These are phyloP conservation scores for Lophiostoma macrostomum DNA, from an alignment of 495 filamentous ascomycete genomes.

Conservation along the genomic window DNA sequence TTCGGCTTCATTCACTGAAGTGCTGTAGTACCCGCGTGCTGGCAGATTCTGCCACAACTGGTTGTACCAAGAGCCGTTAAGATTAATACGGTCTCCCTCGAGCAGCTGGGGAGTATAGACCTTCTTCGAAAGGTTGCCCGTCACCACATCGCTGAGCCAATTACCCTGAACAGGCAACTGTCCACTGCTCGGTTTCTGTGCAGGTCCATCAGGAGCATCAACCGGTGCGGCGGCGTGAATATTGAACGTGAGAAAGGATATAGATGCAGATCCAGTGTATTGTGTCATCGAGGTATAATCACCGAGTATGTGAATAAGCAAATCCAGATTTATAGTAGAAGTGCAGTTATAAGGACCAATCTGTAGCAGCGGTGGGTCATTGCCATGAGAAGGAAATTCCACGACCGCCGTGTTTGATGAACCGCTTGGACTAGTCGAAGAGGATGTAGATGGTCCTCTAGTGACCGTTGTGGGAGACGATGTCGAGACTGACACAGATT, in stretches of 20 bases:
- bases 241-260: constrained; percentile 54
- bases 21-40: constrained; percentile 52
- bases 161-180: constrained; percentile 31
- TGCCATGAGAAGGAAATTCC: constrained; percentile 1
- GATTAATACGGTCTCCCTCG: constrained; percentile 48
- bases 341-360: constrained; percentile 60
- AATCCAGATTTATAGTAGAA: constrained; percentile 46
- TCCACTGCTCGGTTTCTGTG: constrained; percentile 45
- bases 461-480: too few relatives aligned
- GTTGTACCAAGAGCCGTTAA: constrained; percentile 60
- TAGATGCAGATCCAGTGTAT: constrained; percentile 45
- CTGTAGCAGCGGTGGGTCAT: constrained; percentile 45
- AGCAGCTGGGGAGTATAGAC: constrained; percentile 55
- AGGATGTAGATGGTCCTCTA: too few relatives aligned
- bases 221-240: constrained; percentile 55
- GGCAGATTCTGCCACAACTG: constrained; percentile 47
- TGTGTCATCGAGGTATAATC: constrained; percentile 51
- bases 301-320: constrained; percentile 47
- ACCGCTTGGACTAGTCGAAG: too few relatives aligned
- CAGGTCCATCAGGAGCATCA: constrained; percentile 35
- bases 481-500: too few relatives aligned
- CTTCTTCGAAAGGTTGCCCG: constrained; percentile 45
- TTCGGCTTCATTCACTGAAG: constrained; percentile 38
- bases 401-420: constrained; percentile 8
- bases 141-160: constrained; percentile 36